Evolutionary conservation across 177 flowering plant species (phyloP), one percentile per base, ranked within the genome.

Genomic region (Vitis hybrid): DNA sequence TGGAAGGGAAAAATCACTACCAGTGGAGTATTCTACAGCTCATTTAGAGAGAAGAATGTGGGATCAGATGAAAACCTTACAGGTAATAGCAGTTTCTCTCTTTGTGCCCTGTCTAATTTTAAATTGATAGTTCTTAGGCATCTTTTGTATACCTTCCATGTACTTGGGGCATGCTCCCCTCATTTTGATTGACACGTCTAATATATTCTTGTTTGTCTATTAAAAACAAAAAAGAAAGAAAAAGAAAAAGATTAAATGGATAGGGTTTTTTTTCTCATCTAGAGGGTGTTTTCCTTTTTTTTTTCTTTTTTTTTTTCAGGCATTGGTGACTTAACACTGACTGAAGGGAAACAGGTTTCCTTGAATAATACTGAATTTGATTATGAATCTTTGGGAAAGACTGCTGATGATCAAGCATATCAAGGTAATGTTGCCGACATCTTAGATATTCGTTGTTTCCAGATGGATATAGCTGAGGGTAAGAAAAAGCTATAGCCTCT

Each of bases 1-100:
- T 82, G 86, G 86, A 84, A 79, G 63, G 97, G 99, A 3, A 88
- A 85, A 81, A 75, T 89, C 51, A 85, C 76, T 3, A 79, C 78
- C 68, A 87, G 98, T 76, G 94, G 80, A 45, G 88, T 78, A 22
- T 59, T 66, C 0, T 78, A 83, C 74, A 83, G 75, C 71, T 75
- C 91, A 56, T 72, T 65, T 57, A 80, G 74, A 68, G 83, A 86
- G 68, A 86, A 74, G 19, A 78, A 39, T 39, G 45, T 5, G 45
- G 45, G 70, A 63, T 68, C 80, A 65, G 72, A 61, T 78, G 88
- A 86, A 9, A 61, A 68, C 79, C 54, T 68, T 16, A 8, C 82
- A 72, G 95, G 97, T 93, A 80, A 50, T 67, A 39, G 45, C 45
- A 12, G 29, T 10, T 50, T 12, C 60, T 57, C 15, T 7, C 39